Percentiles rank a stretch among this genome's conserved stretches.
Evolutionary conservation across 2,329 filamentous ascomycete species (phyloP).

Genomic region (Neurospora crassa): DNA sequence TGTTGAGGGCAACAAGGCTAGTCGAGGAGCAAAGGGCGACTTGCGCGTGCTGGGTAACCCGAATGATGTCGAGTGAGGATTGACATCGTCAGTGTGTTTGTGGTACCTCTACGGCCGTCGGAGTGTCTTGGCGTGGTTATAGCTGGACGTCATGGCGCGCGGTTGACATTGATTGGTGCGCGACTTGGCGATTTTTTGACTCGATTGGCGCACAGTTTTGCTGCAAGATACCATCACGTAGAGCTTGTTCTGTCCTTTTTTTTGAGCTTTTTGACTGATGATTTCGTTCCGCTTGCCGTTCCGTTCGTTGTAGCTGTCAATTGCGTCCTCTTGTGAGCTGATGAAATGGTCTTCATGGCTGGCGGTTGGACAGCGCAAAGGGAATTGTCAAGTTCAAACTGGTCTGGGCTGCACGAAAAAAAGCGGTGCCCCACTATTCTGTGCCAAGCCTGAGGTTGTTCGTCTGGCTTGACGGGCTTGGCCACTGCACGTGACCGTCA

Average conservation of each 20-base stretch:
- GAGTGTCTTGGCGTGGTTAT: neutral
- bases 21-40: slow-evolving; percentile 50
- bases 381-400: neutral
- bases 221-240: neutral
- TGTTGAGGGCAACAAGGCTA: slow-evolving; percentile 42
- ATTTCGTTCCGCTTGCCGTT: neutral
- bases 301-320: neutral
- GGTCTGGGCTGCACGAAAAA: neutral
- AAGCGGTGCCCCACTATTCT: neutral
- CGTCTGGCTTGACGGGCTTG: neutral
- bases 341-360: neutral
- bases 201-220: neutral
- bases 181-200: neutral
- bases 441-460: neutral
- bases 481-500: slow-evolving; percentile 17
- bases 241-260: neutral
- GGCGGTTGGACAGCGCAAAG: neutral
- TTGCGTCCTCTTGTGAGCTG: neutral
- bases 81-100: neutral
- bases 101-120: neutral
- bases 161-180: neutral
- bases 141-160: neutral
- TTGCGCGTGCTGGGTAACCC: slow-evolving; percentile 38
- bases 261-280: neutral
- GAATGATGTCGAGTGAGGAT: slow-evolving; percentile 12